phyloP scores from a whole-genome alignment of 169 alveolate genomes.

The Eimeria acervulina region DNA sequence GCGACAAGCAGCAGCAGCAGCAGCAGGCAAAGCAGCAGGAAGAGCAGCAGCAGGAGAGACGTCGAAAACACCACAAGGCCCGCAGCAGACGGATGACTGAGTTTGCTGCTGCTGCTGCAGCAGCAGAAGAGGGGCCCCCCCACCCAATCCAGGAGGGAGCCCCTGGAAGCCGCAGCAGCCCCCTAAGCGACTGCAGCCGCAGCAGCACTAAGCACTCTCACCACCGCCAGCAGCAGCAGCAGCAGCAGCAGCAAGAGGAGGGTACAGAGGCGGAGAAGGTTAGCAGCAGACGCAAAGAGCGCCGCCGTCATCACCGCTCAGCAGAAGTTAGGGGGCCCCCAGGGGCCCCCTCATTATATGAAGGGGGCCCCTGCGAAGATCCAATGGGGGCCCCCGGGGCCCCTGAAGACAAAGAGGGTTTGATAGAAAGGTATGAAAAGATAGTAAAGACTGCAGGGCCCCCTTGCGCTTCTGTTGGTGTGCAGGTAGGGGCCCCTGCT shows the following conservation, averaged over 20 bases:
- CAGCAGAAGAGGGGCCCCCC: not conserved
- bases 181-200: not conserved
- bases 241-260: constrained; percentile 31
- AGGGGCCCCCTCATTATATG: constrained; percentile 32
- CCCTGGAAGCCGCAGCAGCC: not conserved
- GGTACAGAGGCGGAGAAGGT: not conserved
- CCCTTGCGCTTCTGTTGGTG: constrained; percentile 21
- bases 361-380: not conserved
- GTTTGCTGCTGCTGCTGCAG: not conserved
- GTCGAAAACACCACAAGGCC: not conserved
- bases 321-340: constrained; percentile 8
- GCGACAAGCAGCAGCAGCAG: constrained; percentile 27
- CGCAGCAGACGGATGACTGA: not conserved
- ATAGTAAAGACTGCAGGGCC: not conserved
- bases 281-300: constrained; percentile 23
- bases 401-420: not conserved
- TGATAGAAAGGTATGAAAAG: not conserved
- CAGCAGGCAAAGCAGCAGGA: constrained; percentile 18
- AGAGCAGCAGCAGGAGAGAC: constrained; percentile 43
- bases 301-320: constrained; percentile 52
- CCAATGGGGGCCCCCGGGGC: constrained; percentile 36
- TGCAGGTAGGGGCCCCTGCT: constrained; percentile 31
- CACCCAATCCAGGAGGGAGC: not conserved
- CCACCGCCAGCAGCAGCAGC: constrained; percentile 28
- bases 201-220: constrained; percentile 19